These are phyloP conservation scores for Colletotrichum echinochloae DNA, from an alignment of 2,329 filamentous ascomycete species.

Conservation along the genomic window DNA sequence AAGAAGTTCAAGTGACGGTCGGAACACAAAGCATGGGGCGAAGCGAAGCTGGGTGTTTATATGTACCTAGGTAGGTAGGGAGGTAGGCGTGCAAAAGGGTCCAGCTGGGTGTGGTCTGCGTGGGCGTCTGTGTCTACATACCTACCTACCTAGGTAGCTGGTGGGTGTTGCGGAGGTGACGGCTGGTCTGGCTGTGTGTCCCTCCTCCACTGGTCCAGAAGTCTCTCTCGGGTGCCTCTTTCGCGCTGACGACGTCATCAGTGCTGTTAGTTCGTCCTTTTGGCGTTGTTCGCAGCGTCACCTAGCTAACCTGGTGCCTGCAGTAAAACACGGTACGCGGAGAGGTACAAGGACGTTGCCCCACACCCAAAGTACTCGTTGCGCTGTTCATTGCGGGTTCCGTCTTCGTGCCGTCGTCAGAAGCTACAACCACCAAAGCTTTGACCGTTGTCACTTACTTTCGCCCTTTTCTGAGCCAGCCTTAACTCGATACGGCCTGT, in stretches of 20 bases:
- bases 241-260: conserved; percentile 41
- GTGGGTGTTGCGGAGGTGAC: conserved; percentile 38
- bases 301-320: conserved; percentile 31
- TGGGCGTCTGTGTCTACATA: neutral
- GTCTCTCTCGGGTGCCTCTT: conserved; percentile 36
- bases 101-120: conserved; percentile 2
- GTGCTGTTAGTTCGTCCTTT: conserved; percentile 37
- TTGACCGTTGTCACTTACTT: conserved; percentile 21
- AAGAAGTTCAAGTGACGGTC: conserved; percentile 26
- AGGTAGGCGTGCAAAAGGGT: conserved; percentile 27
- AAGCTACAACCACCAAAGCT: conserved; percentile 27
- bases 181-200: conserved; percentile 3
- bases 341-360: neutral
- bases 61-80: too few species aligned
- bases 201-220: neutral
- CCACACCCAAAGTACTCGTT: conserved; percentile 26
- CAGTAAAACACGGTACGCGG: conserved; percentile 11
- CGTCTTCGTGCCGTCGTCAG: neutral
- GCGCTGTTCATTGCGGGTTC: conserved; percentile 5
- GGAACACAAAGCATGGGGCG: conserved; percentile 1
- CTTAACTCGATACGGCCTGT: neutral
- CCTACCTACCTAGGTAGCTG: too few species aligned
- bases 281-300: conserved; percentile 39
- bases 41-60: conserved; percentile 37
- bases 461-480: neutral